Conservation (phyloP, 371 early-diverging fungal species). For the Lichtheimia ramosa region DNA sequence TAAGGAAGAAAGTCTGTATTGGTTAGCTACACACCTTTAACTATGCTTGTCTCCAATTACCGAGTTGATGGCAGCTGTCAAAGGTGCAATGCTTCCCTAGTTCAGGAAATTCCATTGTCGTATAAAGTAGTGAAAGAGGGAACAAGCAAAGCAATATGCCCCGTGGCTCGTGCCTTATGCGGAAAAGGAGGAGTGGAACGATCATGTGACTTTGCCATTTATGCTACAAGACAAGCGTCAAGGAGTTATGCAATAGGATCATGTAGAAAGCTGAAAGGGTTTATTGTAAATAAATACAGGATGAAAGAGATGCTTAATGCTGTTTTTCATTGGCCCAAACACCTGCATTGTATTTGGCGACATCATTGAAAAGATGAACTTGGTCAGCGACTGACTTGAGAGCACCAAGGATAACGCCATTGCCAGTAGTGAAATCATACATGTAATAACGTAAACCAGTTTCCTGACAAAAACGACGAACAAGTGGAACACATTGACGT, state of each 20-base stretch:
- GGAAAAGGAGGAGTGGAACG: too few species aligned
- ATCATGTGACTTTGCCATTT: too few species aligned
- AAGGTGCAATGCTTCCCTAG: constrained; percentile 60
- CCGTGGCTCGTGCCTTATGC: too few species aligned
- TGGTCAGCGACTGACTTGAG: constrained; percentile 77
- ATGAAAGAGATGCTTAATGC: not conserved
- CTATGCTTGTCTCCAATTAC: constrained; percentile 10
- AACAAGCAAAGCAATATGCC: too few species aligned
- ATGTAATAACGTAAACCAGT: constrained; percentile 67
- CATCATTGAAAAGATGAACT: constrained; percentile 58
- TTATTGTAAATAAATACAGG: too few species aligned
- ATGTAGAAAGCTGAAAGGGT: too few species aligned
- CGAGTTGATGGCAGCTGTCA: constrained; percentile 42
- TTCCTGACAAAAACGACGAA: constrained; percentile 75
- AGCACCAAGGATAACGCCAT: constrained; percentile 63
- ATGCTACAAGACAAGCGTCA: too few species aligned
- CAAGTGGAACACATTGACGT: constrained; percentile 68
- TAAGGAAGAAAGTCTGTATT: constrained; percentile 58
- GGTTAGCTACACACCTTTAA: too few species aligned
- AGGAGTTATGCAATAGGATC: too few species aligned
- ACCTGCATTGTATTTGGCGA: constrained; percentile 57
- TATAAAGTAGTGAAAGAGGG: not conserved
- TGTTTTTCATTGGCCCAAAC: constrained; percentile 24
- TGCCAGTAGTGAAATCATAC: constrained; percentile 73
- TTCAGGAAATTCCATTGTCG: constrained; percentile 52